Evolutionary conservation across 192 early-diverging fungal genomes (phyloP), one percentile per base, ranked within the genome.

Genomic region (Radiomyces spectabilis): DNA sequence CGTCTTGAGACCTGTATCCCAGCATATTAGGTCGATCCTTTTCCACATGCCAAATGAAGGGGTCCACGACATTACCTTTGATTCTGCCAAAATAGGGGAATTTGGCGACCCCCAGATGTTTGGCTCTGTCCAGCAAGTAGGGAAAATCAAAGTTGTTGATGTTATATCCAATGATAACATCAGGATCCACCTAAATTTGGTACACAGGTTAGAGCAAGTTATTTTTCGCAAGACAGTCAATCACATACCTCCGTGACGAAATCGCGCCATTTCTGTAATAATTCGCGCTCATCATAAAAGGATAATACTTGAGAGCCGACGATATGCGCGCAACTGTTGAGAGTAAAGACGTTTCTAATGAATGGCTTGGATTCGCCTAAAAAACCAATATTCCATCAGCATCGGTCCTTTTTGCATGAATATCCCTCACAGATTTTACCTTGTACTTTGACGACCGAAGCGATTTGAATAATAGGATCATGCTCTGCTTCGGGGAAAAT

Each of bases 391-490:
- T n/a, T n/a, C n/a, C n/a, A n/a, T n/a, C n/a, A n/a, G n/a, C n/a
- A n/a, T n/a, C n/a, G n/a, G n/a, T n/a, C n/a, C n/a, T n/a, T n/a
- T n/a, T n/a, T n/a, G n/a, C n/a, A n/a, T n/a, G n/a, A n/a, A n/a
- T n/a, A 4, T 4, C 1, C 16, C 27, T 40, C n/a, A 39, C 24
- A n/a, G 8, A n/a, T 22, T 22, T 33, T 55, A 73, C 85, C 86
- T 78, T 97, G 96, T 1, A 92, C 58, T 3, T 91, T 93, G 5
- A 99, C 86, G 40, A 94, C 84, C 55, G 85, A 92, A 12, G 96
- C 96, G 51, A 99, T 97, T 69, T 99, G 96, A 52, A 99, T 99
- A 33, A 99, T 88, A 0, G 94, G 91, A 57, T 99, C 96, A 2
- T 81, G 55, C 49, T 88, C 63, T 24, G 96, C 75, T 45, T 99